A percentile compares a stretch with the other conserved stretches of the same genome.
These are phyloP conservation scores for Sugiyamaella grinbergsii DNA, from an alignment of 1,139 yeast genomes.

Conservation along the genomic window DNA sequence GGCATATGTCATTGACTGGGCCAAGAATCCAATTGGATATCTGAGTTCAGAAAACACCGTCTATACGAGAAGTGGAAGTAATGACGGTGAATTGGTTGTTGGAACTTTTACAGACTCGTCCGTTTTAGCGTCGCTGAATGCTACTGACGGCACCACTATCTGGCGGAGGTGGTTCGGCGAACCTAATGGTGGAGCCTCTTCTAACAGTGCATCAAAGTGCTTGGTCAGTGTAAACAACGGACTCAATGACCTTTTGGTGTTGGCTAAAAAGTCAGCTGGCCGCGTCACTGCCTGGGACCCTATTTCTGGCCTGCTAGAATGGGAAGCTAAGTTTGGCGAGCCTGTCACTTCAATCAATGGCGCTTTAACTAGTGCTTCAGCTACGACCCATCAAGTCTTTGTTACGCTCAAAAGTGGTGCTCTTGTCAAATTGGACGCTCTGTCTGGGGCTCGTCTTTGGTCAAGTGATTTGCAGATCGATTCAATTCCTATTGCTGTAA, in stretches of 20 bases:
- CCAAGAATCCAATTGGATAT: conserved; percentile 32
- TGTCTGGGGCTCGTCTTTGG: conserved; percentile 7
- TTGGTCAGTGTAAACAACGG: conserved; percentile 16
- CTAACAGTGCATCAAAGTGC: conserved; percentile 9
- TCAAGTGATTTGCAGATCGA: conserved; percentile 8
- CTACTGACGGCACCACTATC: conserved; percentile 30
- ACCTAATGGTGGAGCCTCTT: background rate
- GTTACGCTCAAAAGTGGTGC: conserved; percentile 7
- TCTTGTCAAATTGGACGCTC: conserved; percentile 2
- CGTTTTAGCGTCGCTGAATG: conserved; percentile 32
- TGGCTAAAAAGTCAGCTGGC: conserved; percentile 2
- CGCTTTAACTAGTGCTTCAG: background rate
- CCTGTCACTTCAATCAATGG: conserved; percentile 11
- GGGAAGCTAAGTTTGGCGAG: conserved; percentile 9
- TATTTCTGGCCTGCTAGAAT: conserved; percentile 4
- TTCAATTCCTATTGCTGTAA: conserved; percentile 6
- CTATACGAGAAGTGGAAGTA: too few relatives aligned
- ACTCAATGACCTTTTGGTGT: conserved; percentile 9
- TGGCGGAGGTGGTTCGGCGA: conserved; percentile 31
- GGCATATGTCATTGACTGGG: conserved; percentile 41
- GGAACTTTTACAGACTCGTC: conserved; percentile 27
- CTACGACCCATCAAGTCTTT: conserved; percentile 1
- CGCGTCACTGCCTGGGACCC: conserved; percentile 15
- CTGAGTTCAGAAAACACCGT: conserved; percentile 25
- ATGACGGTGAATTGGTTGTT: conserved; percentile 3